phyloP scores from a whole-genome alignment of 768 basidiomycete species.

The Pleurotus eryngii region DNA sequence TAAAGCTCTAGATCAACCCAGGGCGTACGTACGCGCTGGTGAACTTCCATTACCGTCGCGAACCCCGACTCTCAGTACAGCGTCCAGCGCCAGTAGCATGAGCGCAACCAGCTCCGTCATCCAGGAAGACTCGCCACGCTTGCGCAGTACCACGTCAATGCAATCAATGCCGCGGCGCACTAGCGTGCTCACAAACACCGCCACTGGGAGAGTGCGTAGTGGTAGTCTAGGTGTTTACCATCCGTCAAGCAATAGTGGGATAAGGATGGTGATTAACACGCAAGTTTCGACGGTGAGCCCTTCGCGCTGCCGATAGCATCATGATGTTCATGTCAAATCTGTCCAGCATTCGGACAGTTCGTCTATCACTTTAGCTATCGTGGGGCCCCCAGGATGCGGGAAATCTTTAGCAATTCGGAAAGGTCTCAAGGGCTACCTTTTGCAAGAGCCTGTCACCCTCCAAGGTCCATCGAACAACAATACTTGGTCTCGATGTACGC shows the following conservation, averaged over 20 bases:
- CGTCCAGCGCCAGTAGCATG: slow-evolving; percentile 35
- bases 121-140: slow-evolving; percentile 34
- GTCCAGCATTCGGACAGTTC: slow-evolving; percentile 17
- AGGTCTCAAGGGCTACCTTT: slow-evolving; percentile 63
- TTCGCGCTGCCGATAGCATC: slow-evolving; percentile 4
- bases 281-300: slow-evolving; percentile 23
- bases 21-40: slow-evolving; percentile 46
- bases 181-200: slow-evolving; percentile 11
- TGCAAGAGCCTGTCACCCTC: slow-evolving; percentile 39
- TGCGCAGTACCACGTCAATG: slow-evolving; percentile 35
- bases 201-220: slow-evolving; percentile 50
- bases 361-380: slow-evolving; percentile 67
- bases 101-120: slow-evolving; percentile 30
- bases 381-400: slow-evolving; percentile 78
- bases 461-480: slow-evolving; percentile 27
- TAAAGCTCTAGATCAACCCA: slow-evolving; percentile 41
- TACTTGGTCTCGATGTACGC: slow-evolving; percentile 39
- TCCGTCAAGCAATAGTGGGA: slow-evolving; percentile 22
- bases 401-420: slow-evolving; percentile 81
- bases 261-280: slow-evolving; percentile 34
- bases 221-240: slow-evolving; percentile 55
- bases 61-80: slow-evolving; percentile 35
- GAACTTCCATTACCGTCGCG: slow-evolving; percentile 64
- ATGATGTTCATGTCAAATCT: neutral
- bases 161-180: slow-evolving; percentile 30